Evolutionary conservation across 495 filamentous ascomycete genomes (phyloP).

Genomic region (Acidiella bohemica): DNA sequence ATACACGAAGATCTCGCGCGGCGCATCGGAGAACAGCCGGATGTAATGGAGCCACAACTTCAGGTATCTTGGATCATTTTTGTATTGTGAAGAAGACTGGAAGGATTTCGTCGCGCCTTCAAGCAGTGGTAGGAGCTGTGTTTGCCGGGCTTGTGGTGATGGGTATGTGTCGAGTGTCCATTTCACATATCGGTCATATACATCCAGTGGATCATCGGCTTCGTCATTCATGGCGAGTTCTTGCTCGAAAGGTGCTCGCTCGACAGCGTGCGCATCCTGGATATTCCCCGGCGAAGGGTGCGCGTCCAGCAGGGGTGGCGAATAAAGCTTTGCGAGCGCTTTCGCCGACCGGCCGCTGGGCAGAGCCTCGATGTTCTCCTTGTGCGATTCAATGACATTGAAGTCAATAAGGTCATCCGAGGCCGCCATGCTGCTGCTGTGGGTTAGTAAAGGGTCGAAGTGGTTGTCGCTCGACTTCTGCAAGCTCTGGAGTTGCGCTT

Average conservation of each 20-base stretch:
- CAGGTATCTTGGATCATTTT: conserved; percentile 86
- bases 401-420: conserved; percentile 65
- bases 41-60: conserved; percentile 92
- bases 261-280: conserved; percentile 61
- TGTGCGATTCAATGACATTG: conserved; percentile 88
- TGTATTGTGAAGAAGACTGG: conserved; percentile 70
- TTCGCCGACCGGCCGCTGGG: conserved; percentile 82
- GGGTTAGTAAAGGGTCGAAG: no score
- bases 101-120: conserved; percentile 88
- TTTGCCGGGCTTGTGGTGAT: conserved; percentile 79
- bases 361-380: conserved; percentile 93
- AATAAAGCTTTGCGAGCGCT: conserved; percentile 75
- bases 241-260: conserved; percentile 70
- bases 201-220: conserved; percentile 86
- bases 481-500: no score
- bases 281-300: conserved; percentile 48
- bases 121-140: conserved; percentile 73
- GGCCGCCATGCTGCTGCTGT: conserved; percentile 19
- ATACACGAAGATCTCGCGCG: conserved; percentile 84
- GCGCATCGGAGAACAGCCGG: conserved; percentile 77
- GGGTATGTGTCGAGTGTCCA: conserved; percentile 95
- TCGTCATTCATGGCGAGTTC: conserved; percentile 67
- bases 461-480: no score
- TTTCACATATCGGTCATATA: conserved; percentile 91
- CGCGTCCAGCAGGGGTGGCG: conserved; percentile 42